Conservation (phyloP, 441 rosid species). For the Capsella rubella region DNA sequence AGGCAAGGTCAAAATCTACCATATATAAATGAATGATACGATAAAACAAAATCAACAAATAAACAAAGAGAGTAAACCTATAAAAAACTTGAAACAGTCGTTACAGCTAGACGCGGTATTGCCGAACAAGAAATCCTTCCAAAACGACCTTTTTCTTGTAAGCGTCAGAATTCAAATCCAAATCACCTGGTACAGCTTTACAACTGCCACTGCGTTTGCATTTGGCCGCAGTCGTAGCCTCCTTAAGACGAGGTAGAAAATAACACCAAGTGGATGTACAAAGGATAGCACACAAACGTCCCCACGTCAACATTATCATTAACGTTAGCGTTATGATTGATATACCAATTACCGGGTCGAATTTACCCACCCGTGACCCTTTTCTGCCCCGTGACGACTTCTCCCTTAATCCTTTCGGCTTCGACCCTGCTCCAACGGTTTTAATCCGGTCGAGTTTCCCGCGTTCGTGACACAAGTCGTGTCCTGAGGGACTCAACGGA, state of each 20-base stretch:
- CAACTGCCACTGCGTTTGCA: slow-evolving; percentile 22
- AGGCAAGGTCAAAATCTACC: not conserved
- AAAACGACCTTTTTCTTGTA: slow-evolving; percentile 71
- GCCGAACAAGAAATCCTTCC: slow-evolving; percentile 66
- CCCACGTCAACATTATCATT: slow-evolving; percentile 66
- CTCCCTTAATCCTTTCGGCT: not conserved
- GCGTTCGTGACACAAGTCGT: slow-evolving; percentile 26
- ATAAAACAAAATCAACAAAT: not conserved
- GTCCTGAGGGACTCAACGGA: slow-evolving; percentile 27
- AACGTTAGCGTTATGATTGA: slow-evolving; percentile 61
- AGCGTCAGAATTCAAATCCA: slow-evolving; percentile 54
- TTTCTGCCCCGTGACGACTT: slow-evolving; percentile 23
- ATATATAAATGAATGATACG: not conserved
- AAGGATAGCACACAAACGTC: slow-evolving; percentile 76
- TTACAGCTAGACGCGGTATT: slow-evolving; percentile 34
- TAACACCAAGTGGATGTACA: slow-evolving; percentile 80
- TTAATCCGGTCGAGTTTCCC: slow-evolving; percentile 28
- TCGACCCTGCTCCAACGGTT: slow-evolving; percentile 6
- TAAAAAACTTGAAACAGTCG: not conserved
- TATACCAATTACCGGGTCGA: slow-evolving; percentile 61
- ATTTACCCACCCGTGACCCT: slow-evolving; percentile 37
- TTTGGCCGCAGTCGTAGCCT: slow-evolving; percentile 13
- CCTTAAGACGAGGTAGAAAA: slow-evolving; percentile 50
- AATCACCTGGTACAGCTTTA: slow-evolving; percentile 18
- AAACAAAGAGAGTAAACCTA: not conserved